phyloP scores from a whole-genome alignment of 2,329 filamentous ascomycete species.

The Plenodomus lindquistii region DNA sequence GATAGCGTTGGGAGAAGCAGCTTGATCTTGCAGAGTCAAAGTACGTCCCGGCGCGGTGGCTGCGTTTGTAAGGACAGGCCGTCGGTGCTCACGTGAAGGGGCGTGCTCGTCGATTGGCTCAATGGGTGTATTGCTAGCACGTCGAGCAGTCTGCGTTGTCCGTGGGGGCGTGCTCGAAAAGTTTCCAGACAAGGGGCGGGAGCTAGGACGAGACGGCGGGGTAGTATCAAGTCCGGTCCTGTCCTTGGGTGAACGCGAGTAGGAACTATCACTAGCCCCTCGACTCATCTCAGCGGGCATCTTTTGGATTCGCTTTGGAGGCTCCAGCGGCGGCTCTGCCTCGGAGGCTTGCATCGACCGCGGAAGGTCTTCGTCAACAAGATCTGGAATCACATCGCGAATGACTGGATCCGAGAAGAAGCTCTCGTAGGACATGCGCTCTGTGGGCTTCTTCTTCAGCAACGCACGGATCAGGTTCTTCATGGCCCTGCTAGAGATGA shows the following conservation, averaged over 20 bases:
- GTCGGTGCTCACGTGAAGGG: constrained; percentile 46
- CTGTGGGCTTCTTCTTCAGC: constrained; percentile 81
- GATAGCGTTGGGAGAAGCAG: constrained; percentile 40
- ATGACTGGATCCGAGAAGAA: constrained; percentile 81
- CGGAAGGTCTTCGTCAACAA: constrained; percentile 75
- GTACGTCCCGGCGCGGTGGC: constrained; percentile 52
- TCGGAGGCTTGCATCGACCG: constrained; percentile 31
- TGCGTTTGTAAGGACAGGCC: constrained; percentile 50
- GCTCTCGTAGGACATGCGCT: constrained; percentile 81
- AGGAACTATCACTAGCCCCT: constrained; percentile 31
- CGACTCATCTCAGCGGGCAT: constrained; percentile 32
- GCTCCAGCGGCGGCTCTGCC: constrained; percentile 29
- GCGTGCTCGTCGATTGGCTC: constrained; percentile 40
- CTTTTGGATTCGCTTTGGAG: constrained; percentile 33
- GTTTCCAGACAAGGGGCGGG: constrained; percentile 35
- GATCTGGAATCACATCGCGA: constrained; percentile 73
- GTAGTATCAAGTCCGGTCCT: constrained; percentile 31
- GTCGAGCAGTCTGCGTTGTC: constrained; percentile 25
- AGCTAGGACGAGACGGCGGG: constrained; percentile 39
- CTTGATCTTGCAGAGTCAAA: constrained; percentile 40
- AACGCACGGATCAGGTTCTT: constrained; percentile 79
- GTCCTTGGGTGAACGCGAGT: constrained; percentile 40
- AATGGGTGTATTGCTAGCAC: constrained; percentile 40
- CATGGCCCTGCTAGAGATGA: constrained; percentile 72
- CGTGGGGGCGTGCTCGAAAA: constrained; percentile 31